Conservation (phyloP, 805 yeast species). For the Candida sanyiensis region DNA sequence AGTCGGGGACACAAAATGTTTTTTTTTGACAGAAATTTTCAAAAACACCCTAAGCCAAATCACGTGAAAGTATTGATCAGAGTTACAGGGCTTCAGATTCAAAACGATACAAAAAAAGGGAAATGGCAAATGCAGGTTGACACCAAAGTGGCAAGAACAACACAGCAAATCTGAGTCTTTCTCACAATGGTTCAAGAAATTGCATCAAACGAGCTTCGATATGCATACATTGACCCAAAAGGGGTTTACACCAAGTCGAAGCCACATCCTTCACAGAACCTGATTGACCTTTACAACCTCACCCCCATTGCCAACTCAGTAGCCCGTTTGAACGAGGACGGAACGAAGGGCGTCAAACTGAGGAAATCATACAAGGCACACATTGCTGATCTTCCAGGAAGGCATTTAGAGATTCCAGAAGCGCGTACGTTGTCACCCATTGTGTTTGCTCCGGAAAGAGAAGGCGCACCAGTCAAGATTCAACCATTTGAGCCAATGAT, state of each 20-base stretch:
- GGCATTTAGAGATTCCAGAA: slow-evolving; percentile 54
- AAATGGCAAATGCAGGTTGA: not conserved
- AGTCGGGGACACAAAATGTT: not conserved
- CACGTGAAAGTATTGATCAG: not conserved
- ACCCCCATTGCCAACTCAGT: slow-evolving; percentile 67
- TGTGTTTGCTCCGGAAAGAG: slow-evolving; percentile 29
- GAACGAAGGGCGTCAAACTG: slow-evolving; percentile 85
- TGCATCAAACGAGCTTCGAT: slow-evolving; percentile 25
- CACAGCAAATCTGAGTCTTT: too few relatives aligned
- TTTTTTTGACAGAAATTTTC: not conserved
- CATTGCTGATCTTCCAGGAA: slow-evolving; percentile 79
- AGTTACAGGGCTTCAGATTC: slow-evolving; percentile 4
- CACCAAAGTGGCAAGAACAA: not conserved
- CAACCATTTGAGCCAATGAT: slow-evolving; percentile 45
- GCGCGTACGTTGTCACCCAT: slow-evolving; percentile 34
- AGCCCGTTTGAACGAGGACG: slow-evolving; percentile 82
- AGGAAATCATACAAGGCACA: slow-evolving; percentile 95
- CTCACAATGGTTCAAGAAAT: slow-evolving; percentile 1
- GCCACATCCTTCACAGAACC: slow-evolving; percentile 71
- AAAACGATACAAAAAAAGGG: not conserved
- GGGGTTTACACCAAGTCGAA: slow-evolving; percentile 31
- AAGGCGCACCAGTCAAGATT: slow-evolving; percentile 39
- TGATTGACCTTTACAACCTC: slow-evolving; percentile 64
- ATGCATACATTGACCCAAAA: slow-evolving; percentile 36
- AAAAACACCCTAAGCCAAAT: not conserved